Conservation (phyloP, 2,329 filamentous ascomycete genomes). For the Beauveria rudraprayagi region DNA sequence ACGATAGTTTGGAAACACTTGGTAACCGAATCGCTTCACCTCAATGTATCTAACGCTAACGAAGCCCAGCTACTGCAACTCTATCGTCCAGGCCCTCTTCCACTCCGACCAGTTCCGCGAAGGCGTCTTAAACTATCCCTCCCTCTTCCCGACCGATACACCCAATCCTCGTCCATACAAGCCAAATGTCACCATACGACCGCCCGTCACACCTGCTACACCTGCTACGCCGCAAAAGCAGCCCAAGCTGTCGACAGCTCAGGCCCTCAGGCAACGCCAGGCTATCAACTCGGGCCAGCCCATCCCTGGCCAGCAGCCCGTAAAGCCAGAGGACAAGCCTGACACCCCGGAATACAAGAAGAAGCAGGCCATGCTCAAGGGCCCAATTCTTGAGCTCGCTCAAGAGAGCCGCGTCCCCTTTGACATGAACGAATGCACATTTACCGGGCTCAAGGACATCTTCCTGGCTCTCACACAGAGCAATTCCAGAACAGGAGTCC, state of each 20-base stretch:
- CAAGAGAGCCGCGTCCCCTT: constrained; percentile 74
- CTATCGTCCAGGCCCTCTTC: constrained; percentile 93
- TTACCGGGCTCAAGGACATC: constrained; percentile 91
- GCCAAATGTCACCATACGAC: constrained; percentile 54
- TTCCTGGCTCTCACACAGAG: constrained; percentile 84
- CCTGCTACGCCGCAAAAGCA: constrained; percentile 30
- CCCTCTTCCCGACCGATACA: constrained; percentile 59
- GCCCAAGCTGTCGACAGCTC: constrained; percentile 46
- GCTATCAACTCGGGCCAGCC: constrained; percentile 46
- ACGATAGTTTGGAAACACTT: constrained; percentile 87
- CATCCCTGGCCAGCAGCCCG: constrained; percentile 43
- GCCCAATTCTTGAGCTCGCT: constrained; percentile 77
- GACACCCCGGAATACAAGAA: constrained; percentile 98
- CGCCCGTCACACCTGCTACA: constrained; percentile 43
- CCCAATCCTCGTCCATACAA: constrained; percentile 51
- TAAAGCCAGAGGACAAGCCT: constrained; percentile 80
- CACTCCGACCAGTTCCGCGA: constrained; percentile 92
- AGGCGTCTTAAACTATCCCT: constrained; percentile 85
- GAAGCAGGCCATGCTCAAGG: constrained; percentile 82
- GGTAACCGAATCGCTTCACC: constrained; percentile 45
- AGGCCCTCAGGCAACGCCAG: constrained; percentile 49
- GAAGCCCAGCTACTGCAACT: constrained; percentile 80
- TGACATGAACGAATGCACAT: constrained; percentile 90
- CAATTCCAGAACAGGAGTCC: constrained; percentile 73
- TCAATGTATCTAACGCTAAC: constrained; percentile 10